Evolutionary conservation across 306 rosid species (phyloP), one percentile per base, ranked within the genome.

Genomic region (Inga oerstediana): DNA sequence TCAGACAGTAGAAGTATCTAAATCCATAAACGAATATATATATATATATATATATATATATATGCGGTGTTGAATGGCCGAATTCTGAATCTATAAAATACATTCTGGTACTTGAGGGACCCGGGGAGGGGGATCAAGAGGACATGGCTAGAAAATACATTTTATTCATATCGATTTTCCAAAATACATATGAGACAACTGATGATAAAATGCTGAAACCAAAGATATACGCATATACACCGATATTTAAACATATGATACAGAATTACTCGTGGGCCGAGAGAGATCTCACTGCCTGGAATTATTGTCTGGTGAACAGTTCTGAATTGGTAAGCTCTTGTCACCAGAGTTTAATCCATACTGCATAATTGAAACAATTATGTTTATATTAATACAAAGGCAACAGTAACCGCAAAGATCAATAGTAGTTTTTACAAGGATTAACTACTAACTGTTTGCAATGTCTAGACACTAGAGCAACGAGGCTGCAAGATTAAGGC

Each of bases 291-390:
- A 88, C 89, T 83, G 88, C 89, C 80, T 80, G 48, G 84, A 85
- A 73, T 88, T 88, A 81, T 67, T 72, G 62, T 85, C 87, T 75
- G 74, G 59, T 45, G 85, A 85, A 3, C 89, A 78, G 70, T 82
- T 88, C 82, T 88, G 91, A 76, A 79, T 86, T 15, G 77, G 51
- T 22, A 85, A 82, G 83, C 79, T 88, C 77, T 80, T 85, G 19
- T 92, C 94, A 58, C 86, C 82, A 35, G 83, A 76, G 89, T 75
- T 91, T 84, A 93, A 80, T 82, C 98, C 98, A 30, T 95, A 90
- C 99, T 93, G 97, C 92, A 90, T 62, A 56, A 80, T 22, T 74
- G 34, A 74, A 59, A 52, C 74, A 72, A 43, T 30, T 58, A 49
- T 24, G 75, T 7, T 30, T 4, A 66, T 48, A 44, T 71, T 44